Percentiles rank a stretch among this genome's conserved stretches.
phyloP scores from a whole-genome alignment of 176 grass and related monocot species.

The Carex cristatella region DNA sequence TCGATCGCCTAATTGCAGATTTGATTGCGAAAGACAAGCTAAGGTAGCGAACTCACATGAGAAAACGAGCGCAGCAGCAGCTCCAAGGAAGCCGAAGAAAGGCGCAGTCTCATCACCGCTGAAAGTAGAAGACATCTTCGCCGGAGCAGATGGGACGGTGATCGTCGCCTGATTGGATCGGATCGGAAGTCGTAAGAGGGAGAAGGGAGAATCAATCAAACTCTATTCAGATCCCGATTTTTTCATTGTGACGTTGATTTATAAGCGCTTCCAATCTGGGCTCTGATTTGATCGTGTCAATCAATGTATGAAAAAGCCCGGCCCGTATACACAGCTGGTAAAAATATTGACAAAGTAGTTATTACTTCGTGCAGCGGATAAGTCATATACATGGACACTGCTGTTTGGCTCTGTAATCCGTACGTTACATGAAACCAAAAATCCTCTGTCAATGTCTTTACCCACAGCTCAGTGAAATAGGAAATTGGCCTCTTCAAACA shows the following conservation, averaged over 20 bases:
- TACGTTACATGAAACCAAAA: no score
- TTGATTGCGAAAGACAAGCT: background rate
- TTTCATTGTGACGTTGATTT: background rate
- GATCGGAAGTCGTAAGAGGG: slow-evolving; percentile 18
- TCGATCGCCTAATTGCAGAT: background rate
- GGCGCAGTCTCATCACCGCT: slow-evolving; percentile 98
- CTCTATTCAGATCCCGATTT: slow-evolving; percentile 11
- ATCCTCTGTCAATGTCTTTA: no score
- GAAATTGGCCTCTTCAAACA: background rate
- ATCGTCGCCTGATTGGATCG: slow-evolving; percentile 20
- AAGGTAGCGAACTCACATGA: slow-evolving; percentile 46
- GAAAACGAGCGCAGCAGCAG: slow-evolving; percentile 92
- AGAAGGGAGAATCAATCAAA: slow-evolving; percentile 18
- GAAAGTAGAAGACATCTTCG: slow-evolving; percentile 55
- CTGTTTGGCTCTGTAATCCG: no score
- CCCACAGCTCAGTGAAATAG: background rate
- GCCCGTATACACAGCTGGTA: no score
- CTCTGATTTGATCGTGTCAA: slow-evolving; percentile 3
- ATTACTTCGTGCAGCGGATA: no score
- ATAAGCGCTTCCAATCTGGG: background rate
- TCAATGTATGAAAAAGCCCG: background rate
- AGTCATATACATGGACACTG: no score
- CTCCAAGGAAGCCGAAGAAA: slow-evolving; percentile 99
- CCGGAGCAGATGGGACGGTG: slow-evolving; percentile 14
- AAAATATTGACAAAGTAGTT: no score